These are phyloP conservation scores for Starmerella scarabaei DNA, from an alignment of 805 yeast species.

Conservation along the genomic window DNA sequence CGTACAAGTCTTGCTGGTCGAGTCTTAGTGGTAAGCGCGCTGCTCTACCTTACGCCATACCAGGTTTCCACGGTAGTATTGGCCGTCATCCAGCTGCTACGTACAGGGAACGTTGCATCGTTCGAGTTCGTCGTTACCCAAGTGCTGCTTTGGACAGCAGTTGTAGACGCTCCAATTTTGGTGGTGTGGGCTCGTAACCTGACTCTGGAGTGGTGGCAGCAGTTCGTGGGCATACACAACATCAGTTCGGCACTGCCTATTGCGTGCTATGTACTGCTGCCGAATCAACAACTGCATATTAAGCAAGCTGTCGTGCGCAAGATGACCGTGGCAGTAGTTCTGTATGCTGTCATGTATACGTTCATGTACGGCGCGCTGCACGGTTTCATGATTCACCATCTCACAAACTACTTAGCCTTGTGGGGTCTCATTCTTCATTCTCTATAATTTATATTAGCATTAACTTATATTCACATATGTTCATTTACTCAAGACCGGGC, in stretches of 20 bases:
- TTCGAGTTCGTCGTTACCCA: constrained; percentile 34
- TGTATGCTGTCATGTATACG: constrained; percentile 46
- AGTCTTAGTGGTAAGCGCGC: background rate
- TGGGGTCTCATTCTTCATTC: constrained; percentile 13
- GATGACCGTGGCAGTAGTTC: constrained; percentile 29
- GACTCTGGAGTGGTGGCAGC: constrained; percentile 63
- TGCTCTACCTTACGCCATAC: constrained; percentile 23
- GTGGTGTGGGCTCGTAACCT: constrained; percentile 68
- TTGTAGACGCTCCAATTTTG: constrained; percentile 63
- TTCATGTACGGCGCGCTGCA: constrained; percentile 66
- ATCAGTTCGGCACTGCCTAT: constrained; percentile 57
- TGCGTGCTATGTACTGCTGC: constrained; percentile 2
- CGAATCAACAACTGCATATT: constrained; percentile 19
- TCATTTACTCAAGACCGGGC: constrained; percentile 21
- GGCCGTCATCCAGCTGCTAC: constrained; percentile 10
- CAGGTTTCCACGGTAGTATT: constrained; percentile 40
- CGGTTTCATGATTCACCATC: constrained; percentile 66
- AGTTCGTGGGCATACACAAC: constrained; percentile 73
- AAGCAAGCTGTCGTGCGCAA: constrained; percentile 15
- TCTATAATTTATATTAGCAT: background rate
- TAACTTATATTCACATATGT: background rate
- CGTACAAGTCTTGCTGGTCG: background rate
- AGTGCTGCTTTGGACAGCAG: constrained; percentile 59
- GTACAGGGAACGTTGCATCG: background rate
- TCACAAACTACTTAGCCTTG: constrained; percentile 39